Conservation (phyloP, 2,329 filamentous ascomycete genomes). For the Beauveria rudraprayagi region DNA sequence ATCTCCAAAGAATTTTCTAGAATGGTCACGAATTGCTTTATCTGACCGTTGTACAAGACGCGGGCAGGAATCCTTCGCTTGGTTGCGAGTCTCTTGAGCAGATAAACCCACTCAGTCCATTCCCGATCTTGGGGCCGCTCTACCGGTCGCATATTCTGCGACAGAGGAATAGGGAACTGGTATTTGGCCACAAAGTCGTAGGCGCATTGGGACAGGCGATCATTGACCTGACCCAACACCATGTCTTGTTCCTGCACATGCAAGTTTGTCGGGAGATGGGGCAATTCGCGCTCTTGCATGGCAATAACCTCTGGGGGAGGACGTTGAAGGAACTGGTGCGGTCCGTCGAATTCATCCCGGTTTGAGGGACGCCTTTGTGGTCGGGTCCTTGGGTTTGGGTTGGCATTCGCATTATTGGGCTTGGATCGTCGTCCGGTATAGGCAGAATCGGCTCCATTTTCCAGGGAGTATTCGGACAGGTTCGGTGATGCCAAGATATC, state of each 20-base stretch:
- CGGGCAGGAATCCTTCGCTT: slow-evolving; percentile 78
- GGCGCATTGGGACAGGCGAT: slow-evolving; percentile 74
- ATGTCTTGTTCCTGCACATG: slow-evolving; percentile 78
- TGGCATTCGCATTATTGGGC: slow-evolving; percentile 15
- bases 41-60: slow-evolving; percentile 81
- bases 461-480: slow-evolving; percentile 52
- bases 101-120: slow-evolving; percentile 88
- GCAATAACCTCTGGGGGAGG: slow-evolving; percentile 64
- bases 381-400: slow-evolving; percentile 35
- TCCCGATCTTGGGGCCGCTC: slow-evolving; percentile 69
- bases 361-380: slow-evolving; percentile 66
- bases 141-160: slow-evolving; percentile 71
- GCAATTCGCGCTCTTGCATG: slow-evolving; percentile 71
- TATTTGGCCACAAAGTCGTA: slow-evolving; percentile 90
- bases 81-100: slow-evolving; percentile 76
- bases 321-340: slow-evolving; percentile 70
- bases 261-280: slow-evolving; percentile 74
- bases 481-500: slow-evolving; percentile 51
- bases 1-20: slow-evolving; percentile 84
- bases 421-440: slow-evolving; percentile 36
- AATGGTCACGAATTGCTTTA: slow-evolving; percentile 84
- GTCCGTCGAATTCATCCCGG: slow-evolving; percentile 83
- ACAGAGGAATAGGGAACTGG: slow-evolving; percentile 79
- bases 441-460: slow-evolving; percentile 37
- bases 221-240: slow-evolving; percentile 73